phyloP scores from a whole-genome alignment of 495 filamentous ascomycete genomes.

The Daldinia grandis region DNA sequence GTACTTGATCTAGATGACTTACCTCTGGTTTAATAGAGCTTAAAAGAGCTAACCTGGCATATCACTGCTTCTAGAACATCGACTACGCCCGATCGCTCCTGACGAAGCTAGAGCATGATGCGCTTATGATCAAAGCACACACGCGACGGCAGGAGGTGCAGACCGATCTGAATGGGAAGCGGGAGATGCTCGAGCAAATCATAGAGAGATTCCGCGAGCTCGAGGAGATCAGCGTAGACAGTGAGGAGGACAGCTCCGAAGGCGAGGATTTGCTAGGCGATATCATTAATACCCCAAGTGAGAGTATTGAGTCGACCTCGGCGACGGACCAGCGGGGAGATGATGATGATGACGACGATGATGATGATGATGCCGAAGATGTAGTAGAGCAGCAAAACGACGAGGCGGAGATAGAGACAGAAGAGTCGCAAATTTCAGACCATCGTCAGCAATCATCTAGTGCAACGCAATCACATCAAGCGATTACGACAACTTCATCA shows the following conservation, averaged over 20 bases:
- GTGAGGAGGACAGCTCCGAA: conserved; percentile 55
- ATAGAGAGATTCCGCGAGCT: conserved; percentile 70
- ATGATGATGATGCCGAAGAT: conserved; percentile 3
- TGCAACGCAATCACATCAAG: conserved; percentile 11
- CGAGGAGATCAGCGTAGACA: conserved; percentile 61
- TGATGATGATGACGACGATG: conserved; percentile 25
- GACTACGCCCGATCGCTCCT: conserved; percentile 81
- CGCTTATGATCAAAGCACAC: conserved; percentile 68
- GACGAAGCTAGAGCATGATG: conserved; percentile 77
- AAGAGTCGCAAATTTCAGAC: conserved; percentile 29
- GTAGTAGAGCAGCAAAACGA: conserved; percentile 21
- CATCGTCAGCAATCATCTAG: conserved; percentile 11
- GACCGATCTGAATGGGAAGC: conserved; percentile 69
- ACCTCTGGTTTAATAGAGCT: background rate
- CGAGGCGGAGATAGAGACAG: conserved; percentile 15
- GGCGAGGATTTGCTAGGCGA: conserved; percentile 61
- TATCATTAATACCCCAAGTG: conserved; percentile 58
- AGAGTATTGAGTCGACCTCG: conserved; percentile 54
- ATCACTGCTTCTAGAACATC: conserved; percentile 66
- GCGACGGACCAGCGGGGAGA: conserved; percentile 27
- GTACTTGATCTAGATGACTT: conserved; percentile 28
- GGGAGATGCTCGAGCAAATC: conserved; percentile 64
- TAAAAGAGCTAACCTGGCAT: conserved; percentile 12
- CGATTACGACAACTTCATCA: background rate
- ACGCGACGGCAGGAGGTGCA: conserved; percentile 72